Evolutionary conservation across 306 rosid genomes (phyloP), one percentile per base, ranked within the genome.

Genomic region (Pterocarpus santalinus): DNA sequence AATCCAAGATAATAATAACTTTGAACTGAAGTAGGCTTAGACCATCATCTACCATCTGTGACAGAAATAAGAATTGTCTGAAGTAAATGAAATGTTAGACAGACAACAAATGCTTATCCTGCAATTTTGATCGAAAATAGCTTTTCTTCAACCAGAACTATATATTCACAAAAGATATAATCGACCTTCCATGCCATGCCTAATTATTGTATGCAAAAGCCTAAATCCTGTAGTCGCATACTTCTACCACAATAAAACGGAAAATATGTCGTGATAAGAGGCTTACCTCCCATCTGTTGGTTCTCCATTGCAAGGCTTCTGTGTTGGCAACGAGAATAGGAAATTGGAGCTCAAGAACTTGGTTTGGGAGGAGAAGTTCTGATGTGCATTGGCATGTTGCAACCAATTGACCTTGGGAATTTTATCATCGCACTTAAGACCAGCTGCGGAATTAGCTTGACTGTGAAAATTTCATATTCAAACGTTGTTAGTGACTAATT

Each of bases 271-370:
- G 60, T 4, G 58, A 60, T 41, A 76, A 65, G 34, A 52, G n/a
- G 44, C 57, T 73, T 84, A 91, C 95, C 89, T 61, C 73, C 68
- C 60, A 49, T 55, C 9, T 11, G 13, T 43, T 22, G 73, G 80
- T 79, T 84, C 87, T 65, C 63, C 57, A 9, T 72, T 69, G 15
- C 55, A 38, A 74, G 97, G 92, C 34, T 86, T 95, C 38, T 91
- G 92, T 30, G 90, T 66, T 33, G 93, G 85, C 76, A 85, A 71
- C 46, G 98, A 89, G 81, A 75, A 87, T 7, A 93, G 86, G 65
- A 95, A 89, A 79, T 87, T 87, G 17, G 98, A 95, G 79, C 81
- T 79, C 83, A 91, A 78, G 77, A 87, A 82, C 41, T 84, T 83
- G 69, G 77, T 69, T 46, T 89, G 97, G 80, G 71, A 72, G 2